A percentile compares a stretch with the other conserved stretches of the same genome.
These are phyloP conservation scores for Vaccinium corymbosum DNA, from an alignment of 148 eudicot species.

Conservation along the genomic window DNA sequence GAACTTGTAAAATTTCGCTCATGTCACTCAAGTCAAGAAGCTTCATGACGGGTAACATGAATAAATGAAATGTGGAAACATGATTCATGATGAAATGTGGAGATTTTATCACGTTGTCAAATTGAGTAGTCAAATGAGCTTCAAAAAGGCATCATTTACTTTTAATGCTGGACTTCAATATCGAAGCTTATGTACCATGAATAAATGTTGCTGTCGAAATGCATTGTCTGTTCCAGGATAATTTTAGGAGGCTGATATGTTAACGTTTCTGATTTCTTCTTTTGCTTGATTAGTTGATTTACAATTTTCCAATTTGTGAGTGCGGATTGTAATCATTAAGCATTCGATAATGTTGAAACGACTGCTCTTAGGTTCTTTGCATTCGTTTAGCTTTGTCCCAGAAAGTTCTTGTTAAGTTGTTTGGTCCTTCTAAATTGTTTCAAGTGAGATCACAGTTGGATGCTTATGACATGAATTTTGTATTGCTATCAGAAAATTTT, in stretches of 20 bases:
- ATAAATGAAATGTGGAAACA: not conserved
- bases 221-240: not conserved
- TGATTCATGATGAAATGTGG: not conserved
- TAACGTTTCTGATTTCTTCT: not conserved
- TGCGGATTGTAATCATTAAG: not conserved
- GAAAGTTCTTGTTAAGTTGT: conserved; percentile 1
- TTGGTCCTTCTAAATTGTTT: not conserved
- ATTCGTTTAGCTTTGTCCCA: not conserved
- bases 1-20: not conserved
- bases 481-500: not conserved
- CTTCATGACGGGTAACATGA: not conserved
- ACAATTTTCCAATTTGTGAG: not conserved
- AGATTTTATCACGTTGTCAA: not conserved
- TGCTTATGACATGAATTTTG: not conserved
- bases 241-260: not conserved
- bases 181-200: not conserved
- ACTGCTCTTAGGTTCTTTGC: not conserved
- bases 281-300: not conserved
- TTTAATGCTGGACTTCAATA: not conserved
- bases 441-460: not conserved
- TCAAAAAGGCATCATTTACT: not conserved
- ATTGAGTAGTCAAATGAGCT: not conserved
- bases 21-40: not conserved
- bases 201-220: not conserved
- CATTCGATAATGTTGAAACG: not conserved